Percentiles rank a stretch among this genome's conserved stretches.
Conservation (phyloP, 2,329 filamentous ascomycete genomes). For the Ascochyta fabae region DNA sequence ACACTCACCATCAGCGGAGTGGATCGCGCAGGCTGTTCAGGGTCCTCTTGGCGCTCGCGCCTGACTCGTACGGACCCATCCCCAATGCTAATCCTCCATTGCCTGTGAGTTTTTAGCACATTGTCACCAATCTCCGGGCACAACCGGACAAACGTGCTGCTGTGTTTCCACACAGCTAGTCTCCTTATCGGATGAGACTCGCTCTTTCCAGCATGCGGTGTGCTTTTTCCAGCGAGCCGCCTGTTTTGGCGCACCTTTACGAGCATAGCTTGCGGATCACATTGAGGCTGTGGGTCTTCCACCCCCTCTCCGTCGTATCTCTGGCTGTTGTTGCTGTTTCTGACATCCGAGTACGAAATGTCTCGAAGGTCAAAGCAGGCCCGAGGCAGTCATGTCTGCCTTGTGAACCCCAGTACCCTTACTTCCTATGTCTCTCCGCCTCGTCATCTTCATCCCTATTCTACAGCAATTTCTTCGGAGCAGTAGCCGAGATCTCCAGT, state of each 20-base stretch:
- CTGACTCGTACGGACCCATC: slow-evolving; percentile 17
- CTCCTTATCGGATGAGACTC: slow-evolving; percentile 10
- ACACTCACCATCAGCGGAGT: slow-evolving; percentile 6
- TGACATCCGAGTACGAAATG: slow-evolving; percentile 9
- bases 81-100: slow-evolving; percentile 6
- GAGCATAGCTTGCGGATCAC: slow-evolving; percentile 19
- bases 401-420: slow-evolving; percentile 8
- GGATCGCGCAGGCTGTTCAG: slow-evolving; percentile 14
- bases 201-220: slow-evolving; percentile 15
- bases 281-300: slow-evolving; percentile 18
- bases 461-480: slow-evolving; percentile 4
- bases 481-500: slow-evolving; percentile 6
- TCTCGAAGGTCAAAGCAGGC: slow-evolving; percentile 15
- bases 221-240: slow-evolving; percentile 16
- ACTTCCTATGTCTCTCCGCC: slow-evolving; percentile 7
- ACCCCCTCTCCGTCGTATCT: slow-evolving; percentile 23
- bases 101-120: slow-evolving; percentile 1
- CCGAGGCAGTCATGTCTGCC: slow-evolving; percentile 11
- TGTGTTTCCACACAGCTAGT: slow-evolving; percentile 10
- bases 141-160: slow-evolving; percentile 13
- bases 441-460: slow-evolving; percentile 12
- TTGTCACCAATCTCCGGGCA: slow-evolving; percentile 15
- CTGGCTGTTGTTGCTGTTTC: slow-evolving; percentile 17
- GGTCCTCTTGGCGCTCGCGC: slow-evolving; percentile 17
- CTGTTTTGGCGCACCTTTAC: slow-evolving; percentile 8